A percentile compares a stretch with the other conserved stretches of the same genome.
Evolutionary conservation across 2,329 filamentous ascomycete species (phyloP).

Genomic region (Penicillium corylophilum): DNA sequence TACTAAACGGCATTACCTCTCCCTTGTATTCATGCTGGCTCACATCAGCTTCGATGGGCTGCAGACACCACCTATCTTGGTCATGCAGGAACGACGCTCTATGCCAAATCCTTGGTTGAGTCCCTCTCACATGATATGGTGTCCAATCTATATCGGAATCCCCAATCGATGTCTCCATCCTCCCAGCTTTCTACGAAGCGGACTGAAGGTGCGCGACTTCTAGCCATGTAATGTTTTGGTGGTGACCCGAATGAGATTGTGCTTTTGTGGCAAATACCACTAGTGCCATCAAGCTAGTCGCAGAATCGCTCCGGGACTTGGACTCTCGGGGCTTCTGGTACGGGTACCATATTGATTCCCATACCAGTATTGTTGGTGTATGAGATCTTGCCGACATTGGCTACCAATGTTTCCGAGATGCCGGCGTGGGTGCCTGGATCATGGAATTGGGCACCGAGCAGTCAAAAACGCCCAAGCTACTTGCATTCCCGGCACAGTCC

Average conservation of each 20-base stretch:
- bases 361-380: neutral
- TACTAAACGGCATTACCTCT: too few relatives aligned
- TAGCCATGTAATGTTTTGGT: neutral
- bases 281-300: neutral
- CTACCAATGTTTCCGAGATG: neutral
- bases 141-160: neutral
- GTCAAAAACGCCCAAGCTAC: neutral
- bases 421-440: neutral
- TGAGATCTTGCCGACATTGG: neutral
- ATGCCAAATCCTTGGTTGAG: neutral
- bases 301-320: neutral
- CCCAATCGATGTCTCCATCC: neutral
- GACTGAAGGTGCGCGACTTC: neutral
- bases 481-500: neutral
- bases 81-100: neutral
- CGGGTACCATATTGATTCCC: neutral
- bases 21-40: too few relatives aligned
- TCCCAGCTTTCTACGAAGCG: neutral
- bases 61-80: neutral
- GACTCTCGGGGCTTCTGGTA: neutral
- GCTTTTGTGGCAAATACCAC: neutral
- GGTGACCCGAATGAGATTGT: neutral
- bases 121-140: neutral
- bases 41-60: too few relatives aligned
- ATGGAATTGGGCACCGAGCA: neutral